These are phyloP conservation scores for Neofusicoccum cordaticola DNA, from an alignment of 2,329 filamentous ascomycete genomes.

Conservation along the genomic window DNA sequence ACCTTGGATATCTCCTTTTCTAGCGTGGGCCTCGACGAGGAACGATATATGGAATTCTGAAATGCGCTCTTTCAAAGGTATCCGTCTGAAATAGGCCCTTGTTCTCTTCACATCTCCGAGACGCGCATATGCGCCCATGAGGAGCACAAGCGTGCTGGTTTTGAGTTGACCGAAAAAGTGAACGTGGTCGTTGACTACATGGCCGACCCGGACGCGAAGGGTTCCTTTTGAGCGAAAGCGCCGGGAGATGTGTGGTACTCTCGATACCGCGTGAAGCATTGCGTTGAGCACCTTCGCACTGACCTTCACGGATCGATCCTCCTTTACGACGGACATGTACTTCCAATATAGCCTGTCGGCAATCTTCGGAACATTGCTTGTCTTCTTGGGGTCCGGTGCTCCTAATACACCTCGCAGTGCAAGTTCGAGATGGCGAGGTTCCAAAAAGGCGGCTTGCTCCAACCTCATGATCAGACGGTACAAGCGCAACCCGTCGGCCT, in stretches of 20 bases:
- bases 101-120: neutral
- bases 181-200: neutral
- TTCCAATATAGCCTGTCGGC: neutral
- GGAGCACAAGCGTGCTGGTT: neutral
- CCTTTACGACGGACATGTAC: neutral
- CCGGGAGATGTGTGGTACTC: neutral
- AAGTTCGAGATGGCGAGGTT: neutral
- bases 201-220: neutral
- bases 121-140: neutral
- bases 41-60: neutral
- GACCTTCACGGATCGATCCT: neutral
- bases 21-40: conserved; percentile 69
- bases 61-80: neutral
- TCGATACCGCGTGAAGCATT: neutral
- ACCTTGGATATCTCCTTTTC: conserved; percentile 60
- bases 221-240: neutral
- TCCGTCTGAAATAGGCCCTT: neutral
- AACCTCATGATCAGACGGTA: conserved; percentile 6
- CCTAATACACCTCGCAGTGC: neutral
- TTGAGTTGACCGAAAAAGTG: neutral
- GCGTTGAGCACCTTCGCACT: neutral
- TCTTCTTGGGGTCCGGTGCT: neutral
- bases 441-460: neutral
- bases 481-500: neutral
- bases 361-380: neutral